These are phyloP conservation scores for Manihot esculenta DNA, from an alignment of 441 rosid species.

Conservation along the genomic window DNA sequence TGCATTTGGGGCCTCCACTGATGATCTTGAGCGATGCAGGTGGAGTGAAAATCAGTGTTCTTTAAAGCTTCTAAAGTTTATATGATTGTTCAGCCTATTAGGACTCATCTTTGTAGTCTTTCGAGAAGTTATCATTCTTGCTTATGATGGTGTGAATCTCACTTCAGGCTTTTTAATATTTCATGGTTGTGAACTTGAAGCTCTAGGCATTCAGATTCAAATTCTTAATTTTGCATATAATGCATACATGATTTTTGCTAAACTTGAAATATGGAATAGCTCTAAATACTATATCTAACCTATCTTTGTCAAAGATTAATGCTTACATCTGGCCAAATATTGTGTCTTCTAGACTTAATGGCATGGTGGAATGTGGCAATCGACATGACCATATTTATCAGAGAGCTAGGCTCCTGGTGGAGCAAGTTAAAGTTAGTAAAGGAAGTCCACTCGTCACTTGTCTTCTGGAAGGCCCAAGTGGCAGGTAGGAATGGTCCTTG, in stretches of 20 bases:
- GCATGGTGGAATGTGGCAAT: conserved; percentile 87
- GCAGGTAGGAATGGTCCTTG: conserved; percentile 52
- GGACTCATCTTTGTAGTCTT: not conserved
- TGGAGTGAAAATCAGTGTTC: conserved; percentile 23
- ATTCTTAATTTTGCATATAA: not conserved
- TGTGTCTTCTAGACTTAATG: conserved; percentile 61
- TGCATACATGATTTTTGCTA: not conserved
- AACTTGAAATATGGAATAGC: not conserved
- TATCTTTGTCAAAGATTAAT: conserved; percentile 8
- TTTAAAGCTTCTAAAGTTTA: not conserved
- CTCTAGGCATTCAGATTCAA: not conserved
- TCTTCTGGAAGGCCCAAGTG: conserved; percentile 91
- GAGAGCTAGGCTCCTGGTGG: conserved; percentile 86
- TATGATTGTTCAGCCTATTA: not conserved
- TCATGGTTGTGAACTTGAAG: not conserved
- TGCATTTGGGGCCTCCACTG: conserved; percentile 98
- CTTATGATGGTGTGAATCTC: not conserved
- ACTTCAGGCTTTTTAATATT: not conserved
- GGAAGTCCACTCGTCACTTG: conserved; percentile 95
- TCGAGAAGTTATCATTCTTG: not conserved
- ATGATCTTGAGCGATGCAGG: conserved; percentile 97
- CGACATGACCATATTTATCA: conserved; percentile 75
- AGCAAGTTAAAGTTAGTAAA: conserved; percentile 95
- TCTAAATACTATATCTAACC: not conserved
- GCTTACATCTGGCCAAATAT: conserved; percentile 23